A percentile compares a stretch with the other conserved stretches of the same genome.
Conservation (phyloP, 768 basidiomycete species). For the Exidia glandulosa region DNA sequence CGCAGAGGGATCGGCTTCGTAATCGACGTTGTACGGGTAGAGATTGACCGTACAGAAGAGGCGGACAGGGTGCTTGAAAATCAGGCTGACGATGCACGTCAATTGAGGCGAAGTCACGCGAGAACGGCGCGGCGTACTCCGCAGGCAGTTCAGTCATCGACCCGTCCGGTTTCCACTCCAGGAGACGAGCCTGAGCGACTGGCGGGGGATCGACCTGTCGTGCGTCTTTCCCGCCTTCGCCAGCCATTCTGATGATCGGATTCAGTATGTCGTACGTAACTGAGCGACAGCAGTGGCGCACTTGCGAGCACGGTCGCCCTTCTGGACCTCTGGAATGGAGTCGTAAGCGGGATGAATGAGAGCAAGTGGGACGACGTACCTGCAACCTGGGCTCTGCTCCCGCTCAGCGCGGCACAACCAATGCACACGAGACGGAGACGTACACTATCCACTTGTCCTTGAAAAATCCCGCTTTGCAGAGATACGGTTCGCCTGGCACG, state of each 20-base stretch:
- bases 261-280: neutral
- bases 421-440: neutral
- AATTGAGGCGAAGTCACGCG: too few relatives aligned
- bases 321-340: neutral
- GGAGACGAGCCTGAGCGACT: neutral
- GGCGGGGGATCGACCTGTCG: neutral
- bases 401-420: neutral
- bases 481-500: neutral
- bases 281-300: neutral
- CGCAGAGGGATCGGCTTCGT: neutral
- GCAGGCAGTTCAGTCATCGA: too few relatives aligned
- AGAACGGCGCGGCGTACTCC: too few relatives aligned
- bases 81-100: too few relatives aligned
- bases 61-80: neutral
- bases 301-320: neutral
- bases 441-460: neutral
- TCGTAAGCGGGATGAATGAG: neutral
- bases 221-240: neutral
- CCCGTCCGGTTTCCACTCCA: neutral
- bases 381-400: neutral
- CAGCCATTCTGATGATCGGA: neutral
- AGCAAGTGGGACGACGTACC: neutral
- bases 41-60: neutral
- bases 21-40: neutral
- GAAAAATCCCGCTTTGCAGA: neutral